Base-by-base conservation (phyloP, 2,329 filamentous ascomycete genomes). In the Samsoniella hepiali region DNA sequence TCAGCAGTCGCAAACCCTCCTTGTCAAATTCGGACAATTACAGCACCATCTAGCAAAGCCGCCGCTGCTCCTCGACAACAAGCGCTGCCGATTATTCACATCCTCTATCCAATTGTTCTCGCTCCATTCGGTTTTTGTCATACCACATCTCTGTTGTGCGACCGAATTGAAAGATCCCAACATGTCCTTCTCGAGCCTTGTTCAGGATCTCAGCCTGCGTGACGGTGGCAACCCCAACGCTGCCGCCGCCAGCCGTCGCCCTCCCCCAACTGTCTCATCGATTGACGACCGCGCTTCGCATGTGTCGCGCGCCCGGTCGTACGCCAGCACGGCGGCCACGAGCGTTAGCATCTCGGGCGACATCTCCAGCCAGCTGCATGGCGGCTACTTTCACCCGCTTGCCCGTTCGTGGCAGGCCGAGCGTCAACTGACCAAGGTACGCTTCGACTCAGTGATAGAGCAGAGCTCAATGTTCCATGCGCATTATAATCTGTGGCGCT, bases 341-440 rank as follows among this genome's bases (percentile, higher is more conserved):
- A 89, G 86, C 72, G 86, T 89, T 67, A 89, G 86, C 82, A 88
- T 89, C 69, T 79, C 85, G 1, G 86, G 86, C 60, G 90, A 93
- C 71, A 93, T 95, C 68, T 89, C 88, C 15, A 93, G 90, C 75
- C 91, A 94, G 76, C 83, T 94, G 49, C 91, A 95, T 72, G 89
- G 90, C 60, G 91, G 91, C 64, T 94, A 94, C 76, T 88, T 87
- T 70, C 91, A 95, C 71, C 90, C 91, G 54, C 82, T 95, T 63
- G 88, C 89, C 63, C 84, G 91, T 68, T 84, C 88, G 70, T 95
- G 91, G 91, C 91, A 95, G 76, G 88, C 90, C 40, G 91, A 94
- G 79, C 84, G 90, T 68, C 91, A 94, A 78, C 82, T 95, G 74
- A 94, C 91, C 66, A 94, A 94, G 87, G 91, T 91, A 69, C 63